phyloP scores from a whole-genome alignment of 2,329 filamentous ascomycete species.

The Teratosphaeria gauchensis region DNA sequence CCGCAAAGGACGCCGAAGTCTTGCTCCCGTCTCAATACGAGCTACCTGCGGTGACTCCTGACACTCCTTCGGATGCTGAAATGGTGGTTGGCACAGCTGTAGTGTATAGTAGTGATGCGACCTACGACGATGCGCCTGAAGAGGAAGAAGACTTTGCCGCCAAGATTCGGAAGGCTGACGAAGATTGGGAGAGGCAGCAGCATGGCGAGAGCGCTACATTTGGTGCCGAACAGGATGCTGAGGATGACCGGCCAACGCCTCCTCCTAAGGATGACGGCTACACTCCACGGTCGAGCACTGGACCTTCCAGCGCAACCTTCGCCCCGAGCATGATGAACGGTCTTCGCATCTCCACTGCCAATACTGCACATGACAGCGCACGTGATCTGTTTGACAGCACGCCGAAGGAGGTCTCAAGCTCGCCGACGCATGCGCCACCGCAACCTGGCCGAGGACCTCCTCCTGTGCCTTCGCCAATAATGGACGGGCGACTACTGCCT shows the following conservation, averaged over 20 bases:
- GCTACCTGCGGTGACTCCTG: constrained; percentile 22
- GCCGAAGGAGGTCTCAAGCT: constrained; percentile 7
- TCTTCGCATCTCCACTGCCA: constrained; percentile 20
- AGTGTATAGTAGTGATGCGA: constrained; percentile 17
- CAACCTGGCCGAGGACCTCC: constrained; percentile 38
- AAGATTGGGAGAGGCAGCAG: constrained; percentile 23
- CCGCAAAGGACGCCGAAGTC: constrained; percentile 5
- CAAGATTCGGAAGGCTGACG: constrained; percentile 22
- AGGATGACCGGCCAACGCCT: constrained; percentile 27
- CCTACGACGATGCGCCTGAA: constrained; percentile 8
- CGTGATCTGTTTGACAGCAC: constrained; percentile 4
- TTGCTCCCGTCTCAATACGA: constrained; percentile 17
- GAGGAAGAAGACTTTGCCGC: constrained; percentile 21
- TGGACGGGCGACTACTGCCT: constrained; percentile 8
- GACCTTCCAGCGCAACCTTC: constrained; percentile 16
- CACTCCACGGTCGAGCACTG: constrained; percentile 23
- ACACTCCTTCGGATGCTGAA: constrained; percentile 21
- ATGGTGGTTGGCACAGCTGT: constrained; percentile 22
- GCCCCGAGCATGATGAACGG: constrained; percentile 12
- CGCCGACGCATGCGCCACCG: constrained; percentile 25
- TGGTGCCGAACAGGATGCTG: constrained; percentile 4
- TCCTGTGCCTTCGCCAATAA: constrained; percentile 29
- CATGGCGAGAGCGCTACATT: constrained; percentile 13
- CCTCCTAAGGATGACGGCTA: constrained; percentile 34
- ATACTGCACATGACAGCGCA: constrained; percentile 14